A percentile compares a stretch with the other conserved stretches of the same genome.
phyloP scores from a whole-genome alignment of 495 filamentous ascomycete genomes.

The Pyrenopolyporus hunteri region DNA sequence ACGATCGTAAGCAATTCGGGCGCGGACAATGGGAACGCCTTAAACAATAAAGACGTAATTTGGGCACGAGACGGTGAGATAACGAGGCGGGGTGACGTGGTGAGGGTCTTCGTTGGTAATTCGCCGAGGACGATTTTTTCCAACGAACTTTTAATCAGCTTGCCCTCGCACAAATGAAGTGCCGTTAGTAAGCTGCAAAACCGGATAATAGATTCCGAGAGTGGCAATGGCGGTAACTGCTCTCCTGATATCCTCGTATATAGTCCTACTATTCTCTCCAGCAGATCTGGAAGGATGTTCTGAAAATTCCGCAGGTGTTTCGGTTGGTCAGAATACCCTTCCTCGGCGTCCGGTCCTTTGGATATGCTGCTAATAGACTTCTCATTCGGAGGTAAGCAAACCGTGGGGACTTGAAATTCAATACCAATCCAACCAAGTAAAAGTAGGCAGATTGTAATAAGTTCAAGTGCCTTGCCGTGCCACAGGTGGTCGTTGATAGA shows the following conservation, averaged over 20 bases:
- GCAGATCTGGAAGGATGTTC: conserved; percentile 56
- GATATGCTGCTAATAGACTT: conserved; percentile 50
- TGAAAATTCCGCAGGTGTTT: conserved; percentile 53
- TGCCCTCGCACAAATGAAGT: conserved; percentile 70
- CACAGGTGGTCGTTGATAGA: conserved; percentile 88
- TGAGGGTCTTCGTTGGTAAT: conserved; percentile 43
- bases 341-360: conserved; percentile 55
- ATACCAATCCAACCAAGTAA: conserved; percentile 84
- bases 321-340: conserved; percentile 48
- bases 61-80: conserved; percentile 65
- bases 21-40: conserved; percentile 69
- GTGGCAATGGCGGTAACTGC: conserved; percentile 77
- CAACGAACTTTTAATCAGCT: conserved; percentile 69
- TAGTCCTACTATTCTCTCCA: conserved; percentile 81
- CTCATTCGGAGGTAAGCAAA: conserved; percentile 55
- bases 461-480: conserved; percentile 94
- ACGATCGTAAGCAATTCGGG: conserved; percentile 68
- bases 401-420: conserved; percentile 78
- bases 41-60: conserved; percentile 71
- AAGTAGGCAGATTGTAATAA: conserved; percentile 78
- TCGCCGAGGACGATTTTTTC: conserved; percentile 65
- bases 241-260: conserved; percentile 85
- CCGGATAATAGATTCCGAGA: conserved; percentile 82
- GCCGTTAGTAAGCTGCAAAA: conserved; percentile 75
- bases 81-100: conserved; percentile 52